Evolutionary conservation across 345 rosid species (phyloP), one percentile per base, ranked within the genome.

Genomic region (Melastoma malabathricum): DNA sequence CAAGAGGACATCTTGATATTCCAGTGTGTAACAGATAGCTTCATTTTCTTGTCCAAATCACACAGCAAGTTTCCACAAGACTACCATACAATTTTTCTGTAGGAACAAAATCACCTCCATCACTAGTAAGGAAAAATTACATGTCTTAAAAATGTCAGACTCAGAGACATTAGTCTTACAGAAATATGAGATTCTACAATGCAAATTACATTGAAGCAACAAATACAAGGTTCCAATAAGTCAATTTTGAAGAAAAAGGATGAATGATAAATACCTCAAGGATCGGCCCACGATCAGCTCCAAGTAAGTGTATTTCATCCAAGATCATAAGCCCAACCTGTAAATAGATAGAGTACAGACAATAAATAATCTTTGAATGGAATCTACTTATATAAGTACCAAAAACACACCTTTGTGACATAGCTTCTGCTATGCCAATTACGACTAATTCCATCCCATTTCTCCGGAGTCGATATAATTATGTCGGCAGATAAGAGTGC

Each of bases 361-460:
- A 50, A 50, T 4, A 62, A 29, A 39, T 54, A 39, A 52, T 3
- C 16, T 22, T 47, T 38, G 44, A 15, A 29, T 9, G 0, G 22
- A 15, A 27, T 34, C 31, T 18, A 29, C 15, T 9, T 27, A 27
- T 13, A 29, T 27, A 47, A 22, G 15, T 56, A 34, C n/a, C 47
- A 55, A 64, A 59, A 55, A 60, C 20, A 10, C 43, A 84, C 98
- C 94, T 90, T 90, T 51, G 79, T 86, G 23, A 90, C 98, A 69
- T 90, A 90, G 79, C 89, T 78, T 69, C 98, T 79, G 69, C 75
- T 84, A 57, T 90, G 92, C 98, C 98, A 90, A 60, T 90, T 90
- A 57, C 98, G 98, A 68, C 98, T 90, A 50, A 90, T 90, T 50
- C 98, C 98, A 75, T 90, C 98, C 98, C 98, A 90, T 71, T 90